Percentiles rank a stretch among this genome's conserved stretches.
These are phyloP conservation scores for Talaromyces liani DNA, from an alignment of 495 filamentous ascomycete genomes.

Conservation along the genomic window DNA sequence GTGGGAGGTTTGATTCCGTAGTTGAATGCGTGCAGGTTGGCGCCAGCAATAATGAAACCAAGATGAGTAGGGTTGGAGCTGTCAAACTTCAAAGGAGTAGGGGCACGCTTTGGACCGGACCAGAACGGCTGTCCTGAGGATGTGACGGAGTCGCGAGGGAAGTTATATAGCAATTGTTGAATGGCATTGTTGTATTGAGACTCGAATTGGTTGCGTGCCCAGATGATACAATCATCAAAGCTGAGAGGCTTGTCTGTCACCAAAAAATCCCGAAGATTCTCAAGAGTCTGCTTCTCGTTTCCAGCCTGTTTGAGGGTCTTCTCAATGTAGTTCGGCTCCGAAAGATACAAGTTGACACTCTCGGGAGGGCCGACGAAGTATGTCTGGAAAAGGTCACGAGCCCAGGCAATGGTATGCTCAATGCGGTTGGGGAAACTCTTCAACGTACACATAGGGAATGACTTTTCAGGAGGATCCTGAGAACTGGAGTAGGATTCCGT, in stretches of 20 bases:
- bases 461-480: constrained; percentile 96
- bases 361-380: constrained; percentile 92
- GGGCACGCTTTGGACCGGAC: constrained; percentile 97
- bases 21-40: constrained; percentile 95
- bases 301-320: constrained; percentile 87
- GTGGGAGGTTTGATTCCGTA: constrained; percentile 80
- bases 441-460: constrained; percentile 97
- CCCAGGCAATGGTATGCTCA: constrained; percentile 99
- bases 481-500: constrained; percentile 99
- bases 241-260: constrained; percentile 86
- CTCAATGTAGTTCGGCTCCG: constrained; percentile 84
- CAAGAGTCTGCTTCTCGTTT: constrained; percentile 91
- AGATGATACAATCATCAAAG: constrained; percentile 92
- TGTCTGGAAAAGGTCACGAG: constrained; percentile 86
- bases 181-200: constrained; percentile 96
- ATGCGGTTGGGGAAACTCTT: constrained; percentile 98
- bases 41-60: constrained; percentile 76
- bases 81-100: constrained; percentile 85
- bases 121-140: constrained; percentile 89
- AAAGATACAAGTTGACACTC: constrained; percentile 89
- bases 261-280: constrained; percentile 84
- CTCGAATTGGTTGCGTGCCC: constrained; percentile 92
- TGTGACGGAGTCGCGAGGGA: constrained; percentile 87
- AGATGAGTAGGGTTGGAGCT: constrained; percentile 75
- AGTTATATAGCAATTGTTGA: constrained; percentile 94